phyloP scores from a whole-genome alignment of 768 basidiomycete species.

The Boletus rubroflammeus region DNA sequence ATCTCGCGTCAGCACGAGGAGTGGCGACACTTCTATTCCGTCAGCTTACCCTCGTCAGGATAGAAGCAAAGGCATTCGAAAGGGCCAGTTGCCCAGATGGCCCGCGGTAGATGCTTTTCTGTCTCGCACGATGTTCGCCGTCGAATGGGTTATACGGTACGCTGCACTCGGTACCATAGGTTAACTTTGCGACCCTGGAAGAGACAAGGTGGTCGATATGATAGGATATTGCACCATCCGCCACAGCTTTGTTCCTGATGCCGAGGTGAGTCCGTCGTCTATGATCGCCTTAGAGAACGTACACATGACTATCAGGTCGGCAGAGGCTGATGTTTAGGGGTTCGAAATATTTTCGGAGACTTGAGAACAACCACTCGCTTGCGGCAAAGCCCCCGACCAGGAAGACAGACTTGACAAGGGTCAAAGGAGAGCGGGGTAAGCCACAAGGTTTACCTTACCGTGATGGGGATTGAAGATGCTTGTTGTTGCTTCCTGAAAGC shows the following conservation, averaged over 20 bases:
- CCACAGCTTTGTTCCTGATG: constrained; percentile 46
- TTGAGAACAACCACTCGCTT: constrained; percentile 45
- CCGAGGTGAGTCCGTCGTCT: constrained; percentile 8
- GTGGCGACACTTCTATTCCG: neutral
- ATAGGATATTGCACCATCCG: constrained; percentile 46
- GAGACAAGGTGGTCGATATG: constrained; percentile 47
- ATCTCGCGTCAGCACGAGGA: neutral
- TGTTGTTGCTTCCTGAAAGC: constrained; percentile 34
- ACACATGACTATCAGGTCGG: constrained; percentile 55
- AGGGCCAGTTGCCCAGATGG: constrained; percentile 39
- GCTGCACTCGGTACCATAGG: constrained; percentile 44
- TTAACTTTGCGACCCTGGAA: constrained; percentile 44
- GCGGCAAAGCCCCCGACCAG: constrained; percentile 55
- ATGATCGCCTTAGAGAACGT: constrained; percentile 19
- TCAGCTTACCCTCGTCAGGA: constrained; percentile 38
- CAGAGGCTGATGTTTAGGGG: constrained; percentile 39
- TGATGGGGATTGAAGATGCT: constrained; percentile 30
- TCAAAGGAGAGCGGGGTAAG: neutral
- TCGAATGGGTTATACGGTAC: constrained; percentile 34
- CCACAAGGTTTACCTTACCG: constrained; percentile 20
- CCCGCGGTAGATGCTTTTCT: constrained; percentile 29
- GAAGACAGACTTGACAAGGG: constrained; percentile 34
- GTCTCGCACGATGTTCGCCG: constrained; percentile 40
- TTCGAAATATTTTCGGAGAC: constrained; percentile 39
- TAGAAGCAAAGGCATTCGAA: constrained; percentile 40